Conservation (phyloP, 2,329 filamentous ascomycete genomes). For the Penicillium brasilianum region DNA sequence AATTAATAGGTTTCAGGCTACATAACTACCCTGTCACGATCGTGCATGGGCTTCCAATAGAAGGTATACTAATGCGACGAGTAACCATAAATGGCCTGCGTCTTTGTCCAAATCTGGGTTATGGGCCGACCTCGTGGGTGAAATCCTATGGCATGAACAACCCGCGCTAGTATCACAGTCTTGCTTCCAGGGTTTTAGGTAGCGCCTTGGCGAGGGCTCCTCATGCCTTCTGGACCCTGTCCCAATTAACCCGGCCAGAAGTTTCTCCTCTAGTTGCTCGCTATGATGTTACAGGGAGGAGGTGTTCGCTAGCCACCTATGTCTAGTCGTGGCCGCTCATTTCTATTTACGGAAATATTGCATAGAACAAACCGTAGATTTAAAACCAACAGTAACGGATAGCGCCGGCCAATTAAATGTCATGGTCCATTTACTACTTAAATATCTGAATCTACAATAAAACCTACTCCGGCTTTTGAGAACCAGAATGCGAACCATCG, state of each 20-base stretch:
- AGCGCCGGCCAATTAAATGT: background rate
- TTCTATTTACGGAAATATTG: background rate
- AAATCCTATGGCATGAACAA: background rate
- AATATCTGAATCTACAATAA: background rate
- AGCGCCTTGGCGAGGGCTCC: background rate
- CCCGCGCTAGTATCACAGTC: background rate
- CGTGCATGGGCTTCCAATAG: background rate
- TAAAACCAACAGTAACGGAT: background rate
- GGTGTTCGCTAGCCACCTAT: background rate
- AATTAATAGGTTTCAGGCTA: background rate
- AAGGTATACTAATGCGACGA: background rate
- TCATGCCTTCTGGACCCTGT: background rate
- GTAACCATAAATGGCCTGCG: background rate
- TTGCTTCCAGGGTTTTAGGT: background rate
- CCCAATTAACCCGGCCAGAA: background rate
- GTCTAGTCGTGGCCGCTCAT: background rate
- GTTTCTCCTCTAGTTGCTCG: background rate
- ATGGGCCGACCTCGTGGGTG: background rate
- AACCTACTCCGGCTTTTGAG: background rate
- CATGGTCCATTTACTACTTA: background rate
- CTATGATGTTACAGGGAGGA: background rate
- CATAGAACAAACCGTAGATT: background rate
- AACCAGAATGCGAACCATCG: background rate
- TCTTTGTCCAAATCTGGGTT: background rate
- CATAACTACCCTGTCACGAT: background rate